Percentiles rank a stretch among this genome's conserved stretches.
Conservation (phyloP, 768 basidiomycete species). For the Podaxis rugospora region DNA sequence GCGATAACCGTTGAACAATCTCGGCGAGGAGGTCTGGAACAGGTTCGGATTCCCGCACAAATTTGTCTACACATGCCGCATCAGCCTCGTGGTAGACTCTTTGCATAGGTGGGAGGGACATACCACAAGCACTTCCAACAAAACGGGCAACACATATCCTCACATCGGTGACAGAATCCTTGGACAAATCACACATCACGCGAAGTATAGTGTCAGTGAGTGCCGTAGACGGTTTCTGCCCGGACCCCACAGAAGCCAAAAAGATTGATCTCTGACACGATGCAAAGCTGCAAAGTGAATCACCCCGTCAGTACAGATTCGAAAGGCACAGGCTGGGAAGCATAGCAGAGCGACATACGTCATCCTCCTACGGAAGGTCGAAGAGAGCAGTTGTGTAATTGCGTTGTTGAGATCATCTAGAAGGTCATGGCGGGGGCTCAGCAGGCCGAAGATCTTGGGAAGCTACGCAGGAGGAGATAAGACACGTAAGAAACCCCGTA, state of each 20-base stretch:
- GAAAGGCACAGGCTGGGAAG: slow-evolving; percentile 2
- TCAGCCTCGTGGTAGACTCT: slow-evolving; percentile 8
- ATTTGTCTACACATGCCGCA: slow-evolving; percentile 21
- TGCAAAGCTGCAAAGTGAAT: slow-evolving; percentile 52
- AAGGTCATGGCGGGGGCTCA: slow-evolving; percentile 29
- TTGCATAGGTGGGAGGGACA: slow-evolving; percentile 20
- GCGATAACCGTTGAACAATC: slow-evolving; percentile 43
- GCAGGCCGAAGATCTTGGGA: slow-evolving; percentile 32
- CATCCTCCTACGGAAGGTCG: slow-evolving; percentile 49
- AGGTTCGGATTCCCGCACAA: slow-evolving; percentile 22
- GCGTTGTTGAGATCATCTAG: slow-evolving; percentile 35
- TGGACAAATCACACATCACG: slow-evolving; percentile 49
- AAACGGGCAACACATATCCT: slow-evolving; percentile 83
- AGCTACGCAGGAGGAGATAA: slow-evolving; percentile 31
- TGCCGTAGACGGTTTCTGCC: slow-evolving; percentile 28
- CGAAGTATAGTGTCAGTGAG: slow-evolving; percentile 49
- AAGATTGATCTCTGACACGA: slow-evolving; percentile 67
- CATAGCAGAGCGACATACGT: slow-evolving; percentile 46
- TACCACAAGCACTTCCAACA: slow-evolving; percentile 52
- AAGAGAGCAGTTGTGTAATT: slow-evolving; percentile 22
- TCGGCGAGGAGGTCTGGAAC: slow-evolving; percentile 31
- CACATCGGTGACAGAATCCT: slow-evolving; percentile 77
- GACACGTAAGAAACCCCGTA: neutral
- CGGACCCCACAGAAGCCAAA: slow-evolving; percentile 23
- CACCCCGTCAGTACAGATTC: slow-evolving; percentile 1